phyloP scores from a whole-genome alignment of 106 monocot species.

The Phalaenopsis equestris region DNA sequence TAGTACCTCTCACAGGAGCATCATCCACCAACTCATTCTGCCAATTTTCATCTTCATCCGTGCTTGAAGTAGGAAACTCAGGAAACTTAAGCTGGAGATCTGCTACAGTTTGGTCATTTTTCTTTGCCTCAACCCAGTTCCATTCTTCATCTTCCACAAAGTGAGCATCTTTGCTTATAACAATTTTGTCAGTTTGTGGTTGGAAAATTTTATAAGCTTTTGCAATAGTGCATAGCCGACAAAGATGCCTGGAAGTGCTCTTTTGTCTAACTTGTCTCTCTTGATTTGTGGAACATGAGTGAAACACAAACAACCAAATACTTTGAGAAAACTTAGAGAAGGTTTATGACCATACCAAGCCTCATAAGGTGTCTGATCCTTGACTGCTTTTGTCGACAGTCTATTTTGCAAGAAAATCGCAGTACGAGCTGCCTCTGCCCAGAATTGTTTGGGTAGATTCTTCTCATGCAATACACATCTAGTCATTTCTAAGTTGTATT shows the following conservation, averaged over 20 bases:
- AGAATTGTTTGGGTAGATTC: neutral
- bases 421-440: slow-evolving; percentile 5
- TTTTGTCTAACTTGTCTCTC: slow-evolving; percentile 1
- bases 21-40: neutral
- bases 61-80: neutral
- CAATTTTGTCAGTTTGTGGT: neutral
- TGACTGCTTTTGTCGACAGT: neutral
- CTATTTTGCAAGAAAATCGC: neutral
- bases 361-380: neutral
- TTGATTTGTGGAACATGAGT: slow-evolving; percentile 4
- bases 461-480: slow-evolving; percentile 4
- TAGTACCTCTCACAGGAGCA: neutral
- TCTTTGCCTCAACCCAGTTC: neutral
- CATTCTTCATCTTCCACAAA: slow-evolving; percentile 9
- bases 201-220: slow-evolving; percentile 10
- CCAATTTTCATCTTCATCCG: neutral
- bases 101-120: too few species aligned
- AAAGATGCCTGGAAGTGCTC: neutral
- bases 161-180: slow-evolving; percentile 7
- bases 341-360: slow-evolving; percentile 2
- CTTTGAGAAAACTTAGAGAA: slow-evolving; percentile 6
- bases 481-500: slow-evolving; percentile 5
- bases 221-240: neutral
- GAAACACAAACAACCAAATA: slow-evolving; percentile 3
- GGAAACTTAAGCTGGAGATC: neutral